Base-by-base conservation (phyloP, 164 flowering plant species). In the Stephania japonica region DNA sequence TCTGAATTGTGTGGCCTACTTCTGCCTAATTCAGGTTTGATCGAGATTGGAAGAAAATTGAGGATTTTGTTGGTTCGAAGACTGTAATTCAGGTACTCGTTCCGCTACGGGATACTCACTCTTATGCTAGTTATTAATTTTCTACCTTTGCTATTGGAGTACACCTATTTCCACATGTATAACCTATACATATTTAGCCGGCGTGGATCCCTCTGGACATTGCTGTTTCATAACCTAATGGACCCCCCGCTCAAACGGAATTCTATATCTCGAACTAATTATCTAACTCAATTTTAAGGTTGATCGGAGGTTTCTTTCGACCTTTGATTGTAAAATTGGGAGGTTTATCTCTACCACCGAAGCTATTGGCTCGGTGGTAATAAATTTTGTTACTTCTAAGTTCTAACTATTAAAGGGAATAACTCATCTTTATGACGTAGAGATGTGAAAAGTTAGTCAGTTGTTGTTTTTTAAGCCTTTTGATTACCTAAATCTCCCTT, bases 1-100 rank as follows among this genome's bases (percentile, higher is more conserved):
- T 75, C 8, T 5, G 7, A 2, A 6, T 12, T 2, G 11, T 9
- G 16, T 47, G 53, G 2, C 4, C 24, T 38, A 44, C 49, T 47
- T 1, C 26, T 24, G 68, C 3, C 10, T 56, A 13, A 65, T 47
- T 83, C 83, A 93, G 99, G 76, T 95, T 93, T 84, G 98, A 93
- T 79, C 96, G 98, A 53, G 99, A 95, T 77, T 95, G 99, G 99
- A 95, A 95, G 86, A 95, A 93, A 74, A 93, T 95, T 77, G 99
- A 93, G 80, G 98, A 89, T 75, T 95, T 86, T 82, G 93, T 95
- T 69, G 98, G 92, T 75, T 90, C 99, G 63, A 95, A 95, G 85
- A 89, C 98, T 0, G 98, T 93, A n/a, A 95, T 93, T 77, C 99
- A 95, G 99, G 99, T 95, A 77, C 44, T 50, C 41, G 32, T 24